Conservation (phyloP, 2,329 filamentous ascomycete genomes). For the Cladosporium sp. region DNA sequence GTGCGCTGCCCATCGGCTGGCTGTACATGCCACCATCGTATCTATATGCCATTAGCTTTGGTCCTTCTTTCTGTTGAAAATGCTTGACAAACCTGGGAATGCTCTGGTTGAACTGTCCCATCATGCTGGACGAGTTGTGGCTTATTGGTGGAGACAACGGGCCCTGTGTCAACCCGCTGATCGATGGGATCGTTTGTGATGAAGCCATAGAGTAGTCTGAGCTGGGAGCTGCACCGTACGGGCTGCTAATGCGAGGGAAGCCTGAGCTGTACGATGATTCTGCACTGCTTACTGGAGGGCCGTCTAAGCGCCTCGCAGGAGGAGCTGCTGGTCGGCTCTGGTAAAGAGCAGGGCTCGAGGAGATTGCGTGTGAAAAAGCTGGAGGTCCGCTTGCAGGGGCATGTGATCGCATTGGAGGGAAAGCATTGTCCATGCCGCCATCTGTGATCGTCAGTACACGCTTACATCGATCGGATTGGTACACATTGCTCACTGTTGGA, state of each 20-base stretch:
- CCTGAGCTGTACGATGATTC: conserved; percentile 31
- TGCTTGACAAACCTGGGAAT: conserved; percentile 30
- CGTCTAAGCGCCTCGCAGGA: conserved; percentile 30
- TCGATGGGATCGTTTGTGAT: conserved; percentile 35
- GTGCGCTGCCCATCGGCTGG: conserved; percentile 33
- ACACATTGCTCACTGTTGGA: conserved; percentile 33
- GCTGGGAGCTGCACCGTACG: conserved; percentile 31
- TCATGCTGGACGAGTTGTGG: conserved; percentile 25
- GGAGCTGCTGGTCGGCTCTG: conserved; percentile 32
- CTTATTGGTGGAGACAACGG: conserved; percentile 33
- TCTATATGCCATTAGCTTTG: conserved; percentile 25
- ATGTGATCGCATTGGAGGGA: conserved; percentile 38
- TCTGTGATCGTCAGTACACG: conserved; percentile 6
- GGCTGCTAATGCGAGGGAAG: conserved; percentile 35
- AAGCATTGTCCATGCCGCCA: conserved; percentile 36
- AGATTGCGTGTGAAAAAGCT: conserved; percentile 32
- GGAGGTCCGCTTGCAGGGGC: conserved; percentile 31
- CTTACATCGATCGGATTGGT: not conserved
- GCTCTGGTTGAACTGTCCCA: conserved; percentile 32
- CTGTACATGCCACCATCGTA: conserved; percentile 36
- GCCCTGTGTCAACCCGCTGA: conserved; percentile 40
- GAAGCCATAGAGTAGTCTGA: conserved; percentile 33
- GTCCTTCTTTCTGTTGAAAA: not conserved
- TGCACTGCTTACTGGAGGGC: conserved; percentile 25
- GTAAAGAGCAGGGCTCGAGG: conserved; percentile 37